These are phyloP conservation scores for Iris pallida DNA, from an alignment of 116 monocot species.

Conservation along the genomic window DNA sequence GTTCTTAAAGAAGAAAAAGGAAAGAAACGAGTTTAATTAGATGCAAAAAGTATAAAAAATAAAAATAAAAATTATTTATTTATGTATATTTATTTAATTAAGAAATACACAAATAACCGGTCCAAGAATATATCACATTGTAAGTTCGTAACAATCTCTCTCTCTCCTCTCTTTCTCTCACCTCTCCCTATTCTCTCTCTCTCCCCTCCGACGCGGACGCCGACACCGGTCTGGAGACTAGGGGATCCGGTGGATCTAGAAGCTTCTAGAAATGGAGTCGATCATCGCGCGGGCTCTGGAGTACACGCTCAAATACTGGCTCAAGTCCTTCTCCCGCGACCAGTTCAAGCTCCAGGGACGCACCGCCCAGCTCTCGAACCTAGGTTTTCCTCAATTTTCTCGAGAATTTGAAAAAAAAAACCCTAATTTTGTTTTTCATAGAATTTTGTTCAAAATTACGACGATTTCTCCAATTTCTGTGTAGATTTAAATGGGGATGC, in stretches of 20 bases:
- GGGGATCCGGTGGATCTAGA: background rate
- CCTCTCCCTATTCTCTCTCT: background rate
- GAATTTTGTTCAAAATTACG: background rate
- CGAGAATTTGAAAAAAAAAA: background rate
- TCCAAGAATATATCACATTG: too few relatives aligned
- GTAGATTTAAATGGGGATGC: constrained; percentile 96
- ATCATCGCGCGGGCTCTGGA: constrained; percentile 91
- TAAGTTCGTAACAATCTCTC: too few relatives aligned
- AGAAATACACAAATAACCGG: too few relatives aligned
- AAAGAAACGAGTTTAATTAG: too few relatives aligned
- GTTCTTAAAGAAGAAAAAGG: too few relatives aligned
- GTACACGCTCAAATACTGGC: constrained; percentile 99
- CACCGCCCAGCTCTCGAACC: constrained; percentile 94
- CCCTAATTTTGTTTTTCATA: constrained; percentile 6
- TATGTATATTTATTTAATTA: too few relatives aligned
- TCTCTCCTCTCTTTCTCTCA: too few relatives aligned
- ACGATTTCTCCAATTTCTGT: background rate
- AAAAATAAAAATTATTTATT: too few relatives aligned
- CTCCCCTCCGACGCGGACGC: constrained; percentile 2
- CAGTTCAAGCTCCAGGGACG: constrained; percentile 99
- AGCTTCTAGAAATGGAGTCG: constrained; percentile 63
- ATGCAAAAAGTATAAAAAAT: too few relatives aligned
- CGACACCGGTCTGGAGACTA: background rate
- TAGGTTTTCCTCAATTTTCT: constrained; percentile 39
- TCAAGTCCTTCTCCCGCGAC: constrained; percentile 94